Evolutionary conservation across 371 early-diverging fungal genomes (phyloP), one percentile per base, ranked within the genome.

Genomic region (Rhizopus microsporus): DNA sequence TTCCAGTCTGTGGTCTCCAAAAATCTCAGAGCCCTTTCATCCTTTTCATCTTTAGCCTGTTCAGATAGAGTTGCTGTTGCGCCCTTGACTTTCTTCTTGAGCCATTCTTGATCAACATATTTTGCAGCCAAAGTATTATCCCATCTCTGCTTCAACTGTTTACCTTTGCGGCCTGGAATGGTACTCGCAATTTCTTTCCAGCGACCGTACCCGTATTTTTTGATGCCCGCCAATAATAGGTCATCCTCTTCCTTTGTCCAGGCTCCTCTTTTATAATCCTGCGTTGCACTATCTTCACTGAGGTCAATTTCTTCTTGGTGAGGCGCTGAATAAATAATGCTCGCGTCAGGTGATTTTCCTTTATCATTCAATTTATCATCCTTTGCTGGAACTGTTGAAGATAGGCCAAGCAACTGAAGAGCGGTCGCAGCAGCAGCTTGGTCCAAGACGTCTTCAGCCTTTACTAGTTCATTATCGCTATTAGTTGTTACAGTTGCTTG

Each of bases 201-300:
- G 38, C 70, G 55, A 2, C 77, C 77, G 10, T 77, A 77, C 5
- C 77, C 77, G 47, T 61, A 68, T n/a, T 64, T 65, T 33, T 72
- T 74, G 43, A 77, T 77, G 29, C 77, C 77, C 10, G 54, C 51
- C 23, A 77, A 52, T 31, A 77, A 57, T 29, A 74, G 48, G 4
- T 77, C 77, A 47, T 77, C 77, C 56, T 77, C 77, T 62, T 77
- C 74, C 15, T 57, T 45, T 16, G 77, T 77, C 77, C 77, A 77
- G 23, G 59, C 51, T n/a, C 74, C 74, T 39, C 71, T 64, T 46
- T 75, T 78, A 47, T 67, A 67, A 37, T 72, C 72, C 16, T 71
- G 66, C 29, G 54, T 52, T 46, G 57, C 57, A 15, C 29, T 46
- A 31, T 72, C 72, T 40, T 71, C 72, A 45, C 57, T 63, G 12